A percentile compares a stretch with the other conserved stretches of the same genome.
Evolutionary conservation across 2,329 filamentous ascomycete genomes (phyloP).

Genomic region (Trichoderma gracile): DNA sequence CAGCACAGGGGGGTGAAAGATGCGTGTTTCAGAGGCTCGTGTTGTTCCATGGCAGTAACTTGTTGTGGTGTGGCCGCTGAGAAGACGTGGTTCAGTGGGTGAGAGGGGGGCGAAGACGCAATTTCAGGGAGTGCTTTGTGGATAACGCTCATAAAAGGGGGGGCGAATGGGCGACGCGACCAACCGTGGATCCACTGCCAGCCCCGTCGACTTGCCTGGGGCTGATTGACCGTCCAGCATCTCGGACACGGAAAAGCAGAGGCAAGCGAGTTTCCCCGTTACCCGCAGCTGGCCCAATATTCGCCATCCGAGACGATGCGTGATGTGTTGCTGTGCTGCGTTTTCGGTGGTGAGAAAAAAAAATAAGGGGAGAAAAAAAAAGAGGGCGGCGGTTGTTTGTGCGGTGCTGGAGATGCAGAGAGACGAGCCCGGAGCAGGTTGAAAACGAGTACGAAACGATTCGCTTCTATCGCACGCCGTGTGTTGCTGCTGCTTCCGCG

Average conservation of each 20-base stretch:
- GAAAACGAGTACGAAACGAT: background rate
- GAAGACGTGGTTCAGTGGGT: conserved; percentile 25
- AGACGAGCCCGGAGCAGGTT: background rate
- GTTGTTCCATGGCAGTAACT: conserved; percentile 16
- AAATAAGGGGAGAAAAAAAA: too few relatives aligned
- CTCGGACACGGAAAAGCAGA: conserved; percentile 10
- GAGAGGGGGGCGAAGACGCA: conserved; percentile 30
- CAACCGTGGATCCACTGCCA: conserved; percentile 31
- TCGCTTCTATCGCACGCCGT: conserved; percentile 12
- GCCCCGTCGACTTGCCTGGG: conserved; percentile 25
- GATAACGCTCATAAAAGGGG: conserved; percentile 26
- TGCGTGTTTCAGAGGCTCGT: conserved; percentile 26
- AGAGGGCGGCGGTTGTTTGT: conserved; percentile 4
- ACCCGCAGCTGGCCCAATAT: conserved; percentile 7
- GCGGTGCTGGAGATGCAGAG: conserved; percentile 6
- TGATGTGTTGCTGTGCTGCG: conserved; percentile 1
- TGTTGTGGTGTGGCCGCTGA: conserved; percentile 28
- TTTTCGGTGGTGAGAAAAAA: background rate
- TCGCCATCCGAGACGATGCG: conserved; percentile 20
- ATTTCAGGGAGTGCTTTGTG: conserved; percentile 33
- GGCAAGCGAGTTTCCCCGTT: conserved; percentile 23
- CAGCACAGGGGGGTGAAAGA: conserved; percentile 5
- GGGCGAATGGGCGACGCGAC: conserved; percentile 28
- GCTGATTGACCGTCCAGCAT: conserved; percentile 23
- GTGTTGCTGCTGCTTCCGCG: background rate